A percentile compares a stretch with the other conserved stretches of the same genome.
phyloP scores from a whole-genome alignment of 371 early-diverging fungal genomes.

The Mycotypha africana region DNA sequence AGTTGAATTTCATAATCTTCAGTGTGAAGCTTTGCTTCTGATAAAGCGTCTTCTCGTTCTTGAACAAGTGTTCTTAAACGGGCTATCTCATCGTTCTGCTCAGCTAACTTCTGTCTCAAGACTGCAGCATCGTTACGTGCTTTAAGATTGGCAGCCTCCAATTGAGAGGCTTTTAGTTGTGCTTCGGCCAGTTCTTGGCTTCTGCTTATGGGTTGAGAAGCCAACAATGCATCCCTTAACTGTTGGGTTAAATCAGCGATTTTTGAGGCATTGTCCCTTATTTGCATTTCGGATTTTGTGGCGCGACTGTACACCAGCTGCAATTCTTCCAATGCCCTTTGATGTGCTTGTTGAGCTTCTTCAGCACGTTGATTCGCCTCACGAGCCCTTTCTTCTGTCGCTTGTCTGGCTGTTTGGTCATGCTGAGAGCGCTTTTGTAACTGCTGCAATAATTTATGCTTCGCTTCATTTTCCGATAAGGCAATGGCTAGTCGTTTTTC shows the following conservation, averaged over 20 bases:
- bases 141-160: constrained; percentile 55
- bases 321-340: constrained; percentile 45
- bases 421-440: constrained; percentile 40
- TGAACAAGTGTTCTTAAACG: constrained; percentile 34
- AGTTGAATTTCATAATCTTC: constrained; percentile 61
- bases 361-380: constrained; percentile 45
- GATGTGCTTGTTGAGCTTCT: constrained; percentile 50
- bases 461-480: constrained; percentile 40
- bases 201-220: constrained; percentile 3
- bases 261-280: constrained; percentile 35
- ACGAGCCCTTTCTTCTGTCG: constrained; percentile 46
- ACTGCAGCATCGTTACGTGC: constrained; percentile 51
- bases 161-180: constrained; percentile 48
- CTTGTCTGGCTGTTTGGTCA: constrained; percentile 30
- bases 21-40: constrained; percentile 40
- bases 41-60: constrained; percentile 47
- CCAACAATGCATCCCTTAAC: constrained; percentile 25
- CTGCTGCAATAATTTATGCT: constrained; percentile 27
- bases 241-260: constrained; percentile 48
- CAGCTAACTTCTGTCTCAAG: constrained; percentile 47
- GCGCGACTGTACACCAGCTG: constrained; percentile 37
- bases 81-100: constrained; percentile 49
- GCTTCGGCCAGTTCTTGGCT: constrained; percentile 44
- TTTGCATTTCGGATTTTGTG: constrained; percentile 42
- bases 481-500: constrained; percentile 45